phyloP scores from a whole-genome alignment of 2,329 filamentous ascomycete species.

The Aspergillus proliferans region DNA sequence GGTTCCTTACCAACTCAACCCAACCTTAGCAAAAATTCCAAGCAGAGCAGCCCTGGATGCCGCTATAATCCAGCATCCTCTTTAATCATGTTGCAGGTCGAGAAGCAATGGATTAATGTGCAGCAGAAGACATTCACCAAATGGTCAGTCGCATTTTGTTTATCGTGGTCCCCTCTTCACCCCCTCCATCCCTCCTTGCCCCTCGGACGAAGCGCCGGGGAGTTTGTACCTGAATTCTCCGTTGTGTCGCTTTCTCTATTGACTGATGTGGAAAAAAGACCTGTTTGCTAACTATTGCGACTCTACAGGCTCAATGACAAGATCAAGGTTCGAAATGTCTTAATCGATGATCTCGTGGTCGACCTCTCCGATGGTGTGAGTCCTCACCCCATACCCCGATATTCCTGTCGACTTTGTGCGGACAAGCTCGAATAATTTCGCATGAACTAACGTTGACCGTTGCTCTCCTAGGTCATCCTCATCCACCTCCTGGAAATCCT shows the following conservation, averaged over 20 bases:
- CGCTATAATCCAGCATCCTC: constrained; percentile 7
- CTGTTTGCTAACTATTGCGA: background rate
- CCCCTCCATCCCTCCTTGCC: background rate
- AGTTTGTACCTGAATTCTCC: background rate
- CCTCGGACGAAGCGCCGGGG: background rate
- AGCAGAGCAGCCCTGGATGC: constrained; percentile 25
- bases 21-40: background rate
- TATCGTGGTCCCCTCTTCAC: background rate
- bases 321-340: constrained; percentile 67
- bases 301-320: constrained; percentile 84
- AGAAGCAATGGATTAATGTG: constrained; percentile 65
- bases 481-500: constrained; percentile 97
- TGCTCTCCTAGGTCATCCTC: constrained; percentile 65
- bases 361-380: constrained; percentile 91
- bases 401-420: background rate
- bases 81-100: constrained; percentile 43
- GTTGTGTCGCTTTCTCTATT: background rate
- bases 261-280: background rate
- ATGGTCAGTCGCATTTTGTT: constrained; percentile 53
- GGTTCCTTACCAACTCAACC: constrained; percentile 13
- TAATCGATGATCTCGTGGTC: constrained; percentile 77
- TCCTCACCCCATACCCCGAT: constrained; percentile 19
- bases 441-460: background rate
- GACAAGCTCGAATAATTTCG: background rate
- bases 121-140: constrained; percentile 99